Evolutionary conservation across 2,329 filamentous ascomycete genomes (phyloP).

Genomic region (Ascochyta fabae): DNA sequence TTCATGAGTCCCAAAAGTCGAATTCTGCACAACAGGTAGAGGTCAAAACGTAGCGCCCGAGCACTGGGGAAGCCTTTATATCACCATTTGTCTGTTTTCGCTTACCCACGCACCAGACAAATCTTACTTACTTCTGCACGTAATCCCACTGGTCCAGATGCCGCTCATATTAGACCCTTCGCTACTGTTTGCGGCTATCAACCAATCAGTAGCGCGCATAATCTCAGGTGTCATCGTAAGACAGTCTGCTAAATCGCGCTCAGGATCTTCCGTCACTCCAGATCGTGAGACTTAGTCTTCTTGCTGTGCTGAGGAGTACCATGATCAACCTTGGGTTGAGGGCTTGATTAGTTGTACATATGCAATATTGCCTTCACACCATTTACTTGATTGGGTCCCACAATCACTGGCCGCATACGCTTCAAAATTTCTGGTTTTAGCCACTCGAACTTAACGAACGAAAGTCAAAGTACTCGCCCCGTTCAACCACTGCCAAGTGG

Average conservation of each 20-base stretch:
- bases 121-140: slow-evolving; percentile 10
- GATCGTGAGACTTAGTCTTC: neutral
- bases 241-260: neutral
- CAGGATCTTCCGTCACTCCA: neutral
- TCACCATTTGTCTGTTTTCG: slow-evolving; percentile 11
- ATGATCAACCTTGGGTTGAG: neutral
- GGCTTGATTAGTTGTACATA: neutral
- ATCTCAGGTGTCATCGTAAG: neutral
- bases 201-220: slow-evolving; percentile 3
- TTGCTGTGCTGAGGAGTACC: neutral
- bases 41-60: neutral
- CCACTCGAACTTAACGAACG: neutral
- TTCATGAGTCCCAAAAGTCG: neutral
- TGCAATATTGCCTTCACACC: neutral
- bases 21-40: neutral
- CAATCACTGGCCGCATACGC: slow-evolving; percentile 1
- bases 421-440: neutral
- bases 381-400: neutral
- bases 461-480: neutral
- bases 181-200: slow-evolving; percentile 3
- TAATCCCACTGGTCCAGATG: slow-evolving; percentile 9
- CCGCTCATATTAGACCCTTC: neutral
- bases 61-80: slow-evolving; percentile 12
- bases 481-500: neutral
- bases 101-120: slow-evolving; percentile 14